Evolutionary conservation across 1,139 yeast genomes (phyloP).

Genomic region (Saccharomyces uvarum): DNA sequence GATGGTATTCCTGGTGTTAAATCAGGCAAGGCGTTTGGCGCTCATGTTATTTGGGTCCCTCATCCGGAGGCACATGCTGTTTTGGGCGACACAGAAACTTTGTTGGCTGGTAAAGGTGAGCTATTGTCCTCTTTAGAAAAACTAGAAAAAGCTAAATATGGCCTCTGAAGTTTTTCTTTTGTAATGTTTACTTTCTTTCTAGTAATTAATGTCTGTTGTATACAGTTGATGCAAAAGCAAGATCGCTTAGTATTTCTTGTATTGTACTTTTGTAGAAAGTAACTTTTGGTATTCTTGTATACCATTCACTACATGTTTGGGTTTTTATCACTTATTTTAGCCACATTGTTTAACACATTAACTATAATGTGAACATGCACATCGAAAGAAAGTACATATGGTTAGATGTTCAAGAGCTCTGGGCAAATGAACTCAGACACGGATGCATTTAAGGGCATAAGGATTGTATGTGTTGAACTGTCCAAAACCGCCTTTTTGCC

Average conservation of each 20-base stretch:
- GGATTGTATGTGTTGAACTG: constrained; percentile 37
- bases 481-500: constrained; percentile 40
- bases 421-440: constrained; percentile 1
- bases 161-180: constrained; percentile 18
- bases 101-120: constrained; percentile 49
- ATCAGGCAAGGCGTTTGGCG: constrained; percentile 81
- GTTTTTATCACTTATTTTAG: not conserved
- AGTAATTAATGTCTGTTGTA: not conserved
- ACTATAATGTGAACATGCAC: not conserved
- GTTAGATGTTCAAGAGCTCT: not conserved
- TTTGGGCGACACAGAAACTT: constrained; percentile 42
- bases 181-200: not conserved
- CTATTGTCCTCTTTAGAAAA: constrained; percentile 45
- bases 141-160: constrained; percentile 49
- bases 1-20: constrained; percentile 87
- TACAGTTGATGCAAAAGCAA: not conserved
- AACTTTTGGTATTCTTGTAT: not conserved
- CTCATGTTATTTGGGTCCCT: constrained; percentile 87
- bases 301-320: not conserved
- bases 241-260: not conserved
- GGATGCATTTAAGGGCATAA: constrained; percentile 19
- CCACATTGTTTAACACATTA: not conserved
- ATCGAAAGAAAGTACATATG: not conserved
- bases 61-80: constrained; percentile 59
- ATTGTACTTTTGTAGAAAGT: not conserved